phyloP scores from a whole-genome alignment of 208 protist genomes.

The Angomonas deanei region DNA sequence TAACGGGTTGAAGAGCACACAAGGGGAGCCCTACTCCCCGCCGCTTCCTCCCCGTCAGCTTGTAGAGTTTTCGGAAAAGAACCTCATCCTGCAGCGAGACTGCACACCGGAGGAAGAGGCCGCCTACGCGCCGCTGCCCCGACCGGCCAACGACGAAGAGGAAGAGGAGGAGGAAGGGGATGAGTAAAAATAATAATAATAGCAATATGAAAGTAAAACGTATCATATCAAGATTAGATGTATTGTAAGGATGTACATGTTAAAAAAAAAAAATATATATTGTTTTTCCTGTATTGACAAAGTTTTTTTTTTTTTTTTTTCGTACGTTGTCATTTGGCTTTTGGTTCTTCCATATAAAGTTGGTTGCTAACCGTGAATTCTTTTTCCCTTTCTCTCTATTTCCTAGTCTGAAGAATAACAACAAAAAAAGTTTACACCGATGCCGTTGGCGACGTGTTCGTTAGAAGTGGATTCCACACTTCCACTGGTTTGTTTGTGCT shows the following conservation, averaged over 20 bases:
- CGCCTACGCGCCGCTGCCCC: conserved; percentile 73
- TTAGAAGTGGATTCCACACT: conserved; percentile 61
- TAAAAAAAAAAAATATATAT: conserved; percentile 6
- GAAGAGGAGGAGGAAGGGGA: conserved; percentile 53
- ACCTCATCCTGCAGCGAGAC: conserved; percentile 71
- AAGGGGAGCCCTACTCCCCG: conserved; percentile 60
- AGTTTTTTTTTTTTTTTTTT: conserved; percentile 18
- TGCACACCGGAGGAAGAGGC: conserved; percentile 85
- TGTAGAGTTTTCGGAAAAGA: conserved; percentile 70
- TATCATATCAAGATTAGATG: background rate
- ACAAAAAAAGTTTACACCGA: background rate
- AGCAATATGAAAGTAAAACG: background rate
- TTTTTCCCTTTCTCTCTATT: conserved; percentile 10
- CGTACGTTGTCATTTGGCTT: conserved; percentile 2
- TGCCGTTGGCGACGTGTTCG: conserved; percentile 29
- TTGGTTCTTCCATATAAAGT: background rate
- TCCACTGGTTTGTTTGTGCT: conserved; percentile 70
- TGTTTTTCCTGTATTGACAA: background rate
- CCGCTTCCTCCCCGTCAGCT: conserved; percentile 61
- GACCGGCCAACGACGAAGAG: conserved; percentile 56
- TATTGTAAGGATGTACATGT: too few relatives aligned
- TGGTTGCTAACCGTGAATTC: too few relatives aligned
- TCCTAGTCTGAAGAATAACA: background rate
- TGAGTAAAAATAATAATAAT: conserved; percentile 2
- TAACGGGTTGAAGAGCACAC: conserved; percentile 74